Evolutionary conservation across 768 basidiomycete species (phyloP).

Genomic region (Termitomyces sp.): DNA sequence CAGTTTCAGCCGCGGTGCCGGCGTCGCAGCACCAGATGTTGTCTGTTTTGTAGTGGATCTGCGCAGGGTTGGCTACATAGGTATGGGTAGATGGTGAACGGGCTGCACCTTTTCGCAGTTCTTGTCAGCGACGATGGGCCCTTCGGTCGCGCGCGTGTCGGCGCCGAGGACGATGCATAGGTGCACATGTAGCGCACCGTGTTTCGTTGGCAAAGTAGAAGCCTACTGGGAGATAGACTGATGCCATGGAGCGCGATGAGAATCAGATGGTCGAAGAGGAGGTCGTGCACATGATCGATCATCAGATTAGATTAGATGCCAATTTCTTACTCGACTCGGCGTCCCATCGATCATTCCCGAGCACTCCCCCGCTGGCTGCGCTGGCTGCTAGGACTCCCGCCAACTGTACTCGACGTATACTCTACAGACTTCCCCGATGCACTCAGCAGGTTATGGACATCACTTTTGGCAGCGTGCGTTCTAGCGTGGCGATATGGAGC

Average conservation of each 20-base stretch:
- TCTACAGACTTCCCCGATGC: constrained; percentile 15
- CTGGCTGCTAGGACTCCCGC: too few species aligned
- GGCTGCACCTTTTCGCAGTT: constrained; percentile 99
- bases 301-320: neutral
- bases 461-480: constrained; percentile 22
- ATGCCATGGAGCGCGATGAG: constrained; percentile 41
- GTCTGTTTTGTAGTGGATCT: constrained; percentile 99
- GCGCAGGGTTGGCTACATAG: too few species aligned
- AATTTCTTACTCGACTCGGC: too few species aligned
- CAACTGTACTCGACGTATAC: too few species aligned
- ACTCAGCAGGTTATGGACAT: constrained; percentile 16
- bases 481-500: neutral
- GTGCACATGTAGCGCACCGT: constrained; percentile 49
- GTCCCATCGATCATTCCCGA: too few species aligned
- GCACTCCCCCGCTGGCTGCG: too few species aligned
- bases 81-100: too few species aligned
- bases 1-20: constrained; percentile 96
- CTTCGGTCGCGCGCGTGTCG: constrained; percentile 94
- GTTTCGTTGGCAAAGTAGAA: too few species aligned
- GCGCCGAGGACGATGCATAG: constrained; percentile 86
- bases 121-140: constrained; percentile 95
- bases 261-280: too few species aligned
- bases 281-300: constrained; percentile 20
- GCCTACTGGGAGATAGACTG: too few species aligned
- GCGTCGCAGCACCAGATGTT: constrained; percentile 97